Conservation (phyloP, 2,329 filamentous ascomycete species). For the Aureobasidium lini region DNA sequence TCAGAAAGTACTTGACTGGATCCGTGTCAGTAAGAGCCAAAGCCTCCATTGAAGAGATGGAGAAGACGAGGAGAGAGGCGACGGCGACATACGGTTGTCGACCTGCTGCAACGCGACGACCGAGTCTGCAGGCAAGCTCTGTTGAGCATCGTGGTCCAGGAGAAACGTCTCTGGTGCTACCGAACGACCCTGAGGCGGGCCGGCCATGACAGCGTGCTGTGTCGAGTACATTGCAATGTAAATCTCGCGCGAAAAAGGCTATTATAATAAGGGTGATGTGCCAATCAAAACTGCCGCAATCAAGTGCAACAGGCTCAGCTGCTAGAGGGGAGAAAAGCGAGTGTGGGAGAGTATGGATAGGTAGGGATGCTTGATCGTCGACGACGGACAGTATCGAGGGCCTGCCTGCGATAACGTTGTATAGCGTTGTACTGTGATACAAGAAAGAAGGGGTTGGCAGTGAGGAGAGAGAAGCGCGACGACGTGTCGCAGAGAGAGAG, state of each 20-base stretch:
- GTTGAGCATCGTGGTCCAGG: conserved; percentile 93
- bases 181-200: conserved; percentile 60
- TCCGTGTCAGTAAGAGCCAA: conserved; percentile 25
- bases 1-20: conserved; percentile 97
- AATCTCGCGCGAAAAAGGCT: neutral
- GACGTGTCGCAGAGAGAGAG: conserved; percentile 8
- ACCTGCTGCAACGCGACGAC: conserved; percentile 97
- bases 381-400: conserved; percentile 5
- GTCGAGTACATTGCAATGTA: conserved; percentile 37
- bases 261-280: conserved; percentile 5
- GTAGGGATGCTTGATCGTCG: neutral
- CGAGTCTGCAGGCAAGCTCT: conserved; percentile 90
- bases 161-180: conserved; percentile 96
- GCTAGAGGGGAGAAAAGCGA: neutral
- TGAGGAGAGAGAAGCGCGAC: neutral
- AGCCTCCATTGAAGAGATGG: neutral
- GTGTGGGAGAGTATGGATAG: neutral
- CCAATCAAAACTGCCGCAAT: neutral
- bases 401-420: conserved; percentile 9
- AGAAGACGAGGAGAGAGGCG: neutral
- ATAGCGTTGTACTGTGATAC: neutral
- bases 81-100: conserved; percentile 69
- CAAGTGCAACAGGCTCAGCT: neutral
- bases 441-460: neutral
- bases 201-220: conserved; percentile 68